Evolutionary conservation across 1,284 basidiomycete genomes (phyloP).

Genomic region (Trametes versicolor): DNA sequence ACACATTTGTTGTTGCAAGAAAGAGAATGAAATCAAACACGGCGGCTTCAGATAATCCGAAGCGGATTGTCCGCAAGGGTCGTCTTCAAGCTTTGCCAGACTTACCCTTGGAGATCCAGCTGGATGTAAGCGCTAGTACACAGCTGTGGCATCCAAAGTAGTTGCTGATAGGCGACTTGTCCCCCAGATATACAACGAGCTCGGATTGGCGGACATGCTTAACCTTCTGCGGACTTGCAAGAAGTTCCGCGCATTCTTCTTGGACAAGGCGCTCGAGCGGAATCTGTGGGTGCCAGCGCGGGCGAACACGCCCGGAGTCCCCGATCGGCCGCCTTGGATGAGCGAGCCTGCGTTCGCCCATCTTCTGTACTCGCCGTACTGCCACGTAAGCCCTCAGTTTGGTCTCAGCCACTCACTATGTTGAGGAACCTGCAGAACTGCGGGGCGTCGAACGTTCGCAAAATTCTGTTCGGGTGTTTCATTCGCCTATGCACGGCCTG

Average conservation of each 20-base stretch:
- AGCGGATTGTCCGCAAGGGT: slow-evolving; percentile 1
- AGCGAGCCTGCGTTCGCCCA: slow-evolving; percentile 20
- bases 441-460: not conserved
- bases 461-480: not conserved
- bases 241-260: slow-evolving; percentile 18
- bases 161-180: too few species aligned
- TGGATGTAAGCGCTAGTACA: not conserved
- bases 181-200: slow-evolving; percentile 58
- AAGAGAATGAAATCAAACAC: too few species aligned
- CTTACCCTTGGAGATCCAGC: slow-evolving; percentile 8
- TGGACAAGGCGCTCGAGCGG: slow-evolving; percentile 9
- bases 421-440: not conserved
- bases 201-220: slow-evolving; percentile 51
- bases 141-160: too few species aligned
- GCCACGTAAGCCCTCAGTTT: slow-evolving; percentile 9
- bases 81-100: slow-evolving; percentile 2
- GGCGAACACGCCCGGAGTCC: slow-evolving; percentile 11
- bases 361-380: slow-evolving; percentile 16
- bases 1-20: too few species aligned
- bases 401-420: not conserved
- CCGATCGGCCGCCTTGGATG: too few species aligned
- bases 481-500: not conserved
- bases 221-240: slow-evolving; percentile 23
- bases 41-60: not conserved
- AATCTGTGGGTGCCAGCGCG: slow-evolving; percentile 12